Evolutionary conservation across 192 early-diverging fungal genomes (phyloP), one percentile per base, ranked within the genome.

Genomic region (Thoreauomyces humboldtii): DNA sequence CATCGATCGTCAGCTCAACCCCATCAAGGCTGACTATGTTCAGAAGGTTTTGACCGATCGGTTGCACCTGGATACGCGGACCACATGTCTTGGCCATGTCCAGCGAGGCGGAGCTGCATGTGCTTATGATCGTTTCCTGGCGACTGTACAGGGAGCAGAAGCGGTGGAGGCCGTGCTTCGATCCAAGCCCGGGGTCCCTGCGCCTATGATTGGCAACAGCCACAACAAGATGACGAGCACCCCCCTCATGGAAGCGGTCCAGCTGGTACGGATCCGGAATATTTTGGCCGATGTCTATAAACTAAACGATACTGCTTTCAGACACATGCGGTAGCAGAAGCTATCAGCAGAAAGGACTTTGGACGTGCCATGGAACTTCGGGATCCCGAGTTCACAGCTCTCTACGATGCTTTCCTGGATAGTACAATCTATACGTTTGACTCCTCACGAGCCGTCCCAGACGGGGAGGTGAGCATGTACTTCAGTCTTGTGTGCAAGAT

Each of bases 1-100:
- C 11, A 88, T 98, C 46, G 96, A 98, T 67, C 81, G 85, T 48
- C 74, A 91, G 50, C 75, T 96, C 5, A 86, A 91, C 0, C 91
- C 94, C 19, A 94, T 98, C 65, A 93, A 90, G 46, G 63, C 90
- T 32, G 92, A 93, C 22, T 77, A 91, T 31, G 83, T 98, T 56
- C 88, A 85, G 67, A 87, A 92, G 41, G 78, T 96, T 31, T 76
- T 98, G 54, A 81, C 88, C 6, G 78, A 88, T 24, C 79, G 88
- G 9, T 71, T 96, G 32, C 85, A 86, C 37, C 79, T 95, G 41
- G 96, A 98, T 73, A 96, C 93, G 6, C 87, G 96, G 7, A 93
- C 97, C 57, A 98, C 96, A 4, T 91, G 83, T 21, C 76, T 98
- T 35, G 96, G 96, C 12, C 96, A 98, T 63, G 90, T 94, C 28